Conservation (phyloP, 441 rosid genomes). For the Corymbia calophylla region DNA sequence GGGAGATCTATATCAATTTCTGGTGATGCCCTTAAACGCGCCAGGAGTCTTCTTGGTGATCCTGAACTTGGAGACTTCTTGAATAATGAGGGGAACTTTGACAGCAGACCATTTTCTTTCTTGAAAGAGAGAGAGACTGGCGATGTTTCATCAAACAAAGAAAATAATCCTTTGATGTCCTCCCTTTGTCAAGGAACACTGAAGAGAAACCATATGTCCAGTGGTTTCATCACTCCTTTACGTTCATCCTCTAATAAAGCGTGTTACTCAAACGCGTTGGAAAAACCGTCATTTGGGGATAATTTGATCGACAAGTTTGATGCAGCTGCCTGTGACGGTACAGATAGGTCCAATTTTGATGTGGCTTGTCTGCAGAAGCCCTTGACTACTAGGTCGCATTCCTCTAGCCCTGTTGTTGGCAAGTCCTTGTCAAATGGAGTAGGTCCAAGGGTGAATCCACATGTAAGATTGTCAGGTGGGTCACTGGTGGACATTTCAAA, state of each 20-base stretch:
- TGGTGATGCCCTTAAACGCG: conserved; percentile 75
- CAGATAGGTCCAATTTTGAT: conserved; percentile 12
- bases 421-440: conserved; percentile 20
- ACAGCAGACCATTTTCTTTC: conserved; percentile 26
- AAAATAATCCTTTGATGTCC: conserved; percentile 22
- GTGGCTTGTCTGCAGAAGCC: conserved; percentile 20
- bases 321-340: conserved; percentile 27
- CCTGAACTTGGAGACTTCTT: conserved; percentile 64
- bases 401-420: conserved; percentile 4
- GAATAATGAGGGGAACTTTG: conserved; percentile 30
- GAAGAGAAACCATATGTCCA: conserved; percentile 31
- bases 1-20: conserved; percentile 89
- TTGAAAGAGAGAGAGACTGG: conserved; percentile 16
- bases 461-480: conserved; percentile 31
- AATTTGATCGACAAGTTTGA: conserved; percentile 45
- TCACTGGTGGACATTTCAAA: conserved; percentile 70
- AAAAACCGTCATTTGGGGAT: conserved; percentile 25
- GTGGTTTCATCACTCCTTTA: conserved; percentile 54
- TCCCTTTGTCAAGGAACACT: conserved; percentile 27
- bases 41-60: conserved; percentile 91
- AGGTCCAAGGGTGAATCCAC: conserved; percentile 19
- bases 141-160: conserved; percentile 30
- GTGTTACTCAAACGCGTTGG: conserved; percentile 21
- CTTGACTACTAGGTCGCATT: conserved; percentile 9
- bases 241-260: conserved; percentile 35